Evolutionary conservation across 371 early-diverging fungal genomes (phyloP), one percentile per base, ranked within the genome.

Genomic region (Rhizopus delemar): DNA sequence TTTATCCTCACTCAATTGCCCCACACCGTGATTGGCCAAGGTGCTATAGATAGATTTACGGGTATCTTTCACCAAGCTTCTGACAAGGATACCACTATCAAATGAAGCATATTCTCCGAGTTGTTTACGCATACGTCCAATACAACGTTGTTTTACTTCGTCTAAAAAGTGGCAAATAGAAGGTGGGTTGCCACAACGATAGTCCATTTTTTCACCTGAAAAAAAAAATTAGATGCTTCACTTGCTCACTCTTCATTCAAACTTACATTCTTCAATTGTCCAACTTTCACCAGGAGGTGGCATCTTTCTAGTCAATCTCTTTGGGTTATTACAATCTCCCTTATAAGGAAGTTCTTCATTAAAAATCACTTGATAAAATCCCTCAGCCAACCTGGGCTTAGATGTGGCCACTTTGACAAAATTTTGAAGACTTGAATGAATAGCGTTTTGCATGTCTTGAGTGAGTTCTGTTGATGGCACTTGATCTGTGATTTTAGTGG

Each of bases 151-250:
- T 62, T 80, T 80, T 34, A 75, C 66, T 63, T 77, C 57, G 16
- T 57, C 50, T 66, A 86, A 74, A 52, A 77, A 81, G 65, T 86
- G 78, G 59, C 87, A 86, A 57, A 86, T 82, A 22, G 85, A 83
- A 12, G 87, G 87, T 9, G 87, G 87, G 62, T 86, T 86, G 28
- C 87, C 87, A 62, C 87, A 86, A 59, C 85, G 81, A 48, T 85
- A 85, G 54, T 86, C 81, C 83, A 81, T 81, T 39, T 75, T 75
- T 46, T 66, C 63, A 59, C 77, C 77, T 77, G 51, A 43, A 11
- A 5, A 11, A 11, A 43, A 8, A 8, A 11, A 43, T 43, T 4
- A 43, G 43, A 2, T 15, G 0, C 13, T 5, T 13, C n/a, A 8
- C 7, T 15, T 5, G 43, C 43, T 43, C 5, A 12, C 39, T 12